phyloP scores from a whole-genome alignment of 1,139 yeast species.

The Diutina siamensis region DNA sequence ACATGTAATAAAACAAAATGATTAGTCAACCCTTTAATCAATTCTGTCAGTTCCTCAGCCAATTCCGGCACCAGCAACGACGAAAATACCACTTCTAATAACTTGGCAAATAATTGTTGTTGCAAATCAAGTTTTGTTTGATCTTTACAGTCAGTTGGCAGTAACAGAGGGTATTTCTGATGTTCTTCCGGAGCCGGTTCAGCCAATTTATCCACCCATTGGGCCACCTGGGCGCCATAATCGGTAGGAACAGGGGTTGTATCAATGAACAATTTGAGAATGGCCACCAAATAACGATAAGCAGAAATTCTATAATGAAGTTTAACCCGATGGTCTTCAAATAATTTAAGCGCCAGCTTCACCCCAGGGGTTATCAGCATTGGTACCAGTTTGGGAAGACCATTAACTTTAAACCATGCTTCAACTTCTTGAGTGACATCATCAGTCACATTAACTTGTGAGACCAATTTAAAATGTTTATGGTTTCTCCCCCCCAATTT shows the following conservation, averaged over 20 bases:
- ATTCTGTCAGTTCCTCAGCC: slow-evolving; percentile 50
- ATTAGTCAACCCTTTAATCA: slow-evolving; percentile 58
- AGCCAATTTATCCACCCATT: slow-evolving; percentile 23
- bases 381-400: slow-evolving; percentile 48
- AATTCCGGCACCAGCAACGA: slow-evolving; percentile 68
- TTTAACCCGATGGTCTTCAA: slow-evolving; percentile 59
- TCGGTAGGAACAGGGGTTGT: slow-evolving; percentile 51
- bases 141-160: slow-evolving; percentile 35
- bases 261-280: slow-evolving; percentile 61
- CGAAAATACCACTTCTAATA: slow-evolving; percentile 62
- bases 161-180: slow-evolving; percentile 23
- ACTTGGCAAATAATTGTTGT: slow-evolving; percentile 45
- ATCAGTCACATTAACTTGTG: slow-evolving; percentile 45
- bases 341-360: slow-evolving; percentile 52
- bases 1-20: slow-evolving; percentile 74
- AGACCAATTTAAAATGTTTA: slow-evolving; percentile 65
- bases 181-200: slow-evolving; percentile 35
- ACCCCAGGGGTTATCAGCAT: slow-evolving; percentile 78
- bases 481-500: slow-evolving; percentile 95
- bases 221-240: slow-evolving; percentile 30
- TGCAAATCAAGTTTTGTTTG: slow-evolving; percentile 43
- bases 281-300: slow-evolving; percentile 55
- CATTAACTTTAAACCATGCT: slow-evolving; percentile 62
- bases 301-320: slow-evolving; percentile 67
- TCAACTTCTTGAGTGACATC: slow-evolving; percentile 57